Evolutionary conservation across 441 rosid species (phyloP).

Genomic region (Erodium texanum): DNA sequence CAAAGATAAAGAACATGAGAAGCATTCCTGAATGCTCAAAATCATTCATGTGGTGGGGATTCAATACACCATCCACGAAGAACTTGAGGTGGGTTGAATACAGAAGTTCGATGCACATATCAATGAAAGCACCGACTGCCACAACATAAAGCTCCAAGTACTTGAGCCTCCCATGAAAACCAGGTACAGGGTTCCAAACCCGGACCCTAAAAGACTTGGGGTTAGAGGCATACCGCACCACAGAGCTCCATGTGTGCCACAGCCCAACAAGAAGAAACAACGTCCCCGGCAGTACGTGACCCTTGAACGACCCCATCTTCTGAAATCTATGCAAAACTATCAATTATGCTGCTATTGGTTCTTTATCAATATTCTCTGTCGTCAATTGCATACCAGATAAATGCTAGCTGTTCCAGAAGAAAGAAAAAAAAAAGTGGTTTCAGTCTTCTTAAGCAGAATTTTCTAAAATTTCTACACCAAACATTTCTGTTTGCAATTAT

Average conservation of each 20-base stretch:
- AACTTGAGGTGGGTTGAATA: constrained; percentile 87
- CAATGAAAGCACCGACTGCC: constrained; percentile 58
- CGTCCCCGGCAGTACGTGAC: constrained; percentile 84
- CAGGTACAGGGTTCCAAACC: constrained; percentile 81
- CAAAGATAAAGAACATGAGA: constrained; percentile 86
- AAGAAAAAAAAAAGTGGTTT: constrained; percentile 4
- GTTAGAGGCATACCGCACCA: constrained; percentile 47
- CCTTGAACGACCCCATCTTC: constrained; percentile 84
- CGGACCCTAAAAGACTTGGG: constrained; percentile 65
- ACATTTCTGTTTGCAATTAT: background rate
- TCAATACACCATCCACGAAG: constrained; percentile 63
- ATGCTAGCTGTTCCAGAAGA: constrained; percentile 17
- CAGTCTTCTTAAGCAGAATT: background rate
- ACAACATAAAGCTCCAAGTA: constrained; percentile 78
- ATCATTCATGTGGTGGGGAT: constrained; percentile 86
- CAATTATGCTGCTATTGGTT: background rate
- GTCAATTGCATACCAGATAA: background rate
- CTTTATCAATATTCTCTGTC: background rate
- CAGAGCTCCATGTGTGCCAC: constrained; percentile 80
- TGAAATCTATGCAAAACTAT: constrained; percentile 6
- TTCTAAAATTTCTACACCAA: background rate
- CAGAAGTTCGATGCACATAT: constrained; percentile 74
- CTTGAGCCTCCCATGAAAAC: constrained; percentile 64
- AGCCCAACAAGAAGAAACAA: constrained; percentile 63
- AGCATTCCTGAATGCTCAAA: constrained; percentile 96